Evolutionary conservation across 2,329 filamentous ascomycete species (phyloP).

Genomic region (Gaeumannomyces tritici): DNA sequence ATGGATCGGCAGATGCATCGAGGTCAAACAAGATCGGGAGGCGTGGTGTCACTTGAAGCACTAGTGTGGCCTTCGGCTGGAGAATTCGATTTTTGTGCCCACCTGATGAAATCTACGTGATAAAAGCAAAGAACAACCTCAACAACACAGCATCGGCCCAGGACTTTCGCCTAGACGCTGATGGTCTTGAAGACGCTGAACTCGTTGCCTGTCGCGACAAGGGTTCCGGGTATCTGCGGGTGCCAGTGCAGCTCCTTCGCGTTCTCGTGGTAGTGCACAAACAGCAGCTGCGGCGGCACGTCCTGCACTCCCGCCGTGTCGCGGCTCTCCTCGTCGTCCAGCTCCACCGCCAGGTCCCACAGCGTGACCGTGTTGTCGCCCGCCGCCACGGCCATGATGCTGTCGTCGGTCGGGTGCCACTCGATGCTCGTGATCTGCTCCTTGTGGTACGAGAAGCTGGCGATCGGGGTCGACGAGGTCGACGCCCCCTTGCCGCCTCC

Average conservation of each 20-base stretch:
- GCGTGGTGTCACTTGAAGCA: neutral
- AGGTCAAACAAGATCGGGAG: neutral
- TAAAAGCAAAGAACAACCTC: neutral
- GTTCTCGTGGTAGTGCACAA: slow-evolving; percentile 92
- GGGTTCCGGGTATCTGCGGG: slow-evolving; percentile 80
- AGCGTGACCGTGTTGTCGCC: slow-evolving; percentile 91
- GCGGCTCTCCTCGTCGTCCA: slow-evolving; percentile 93
- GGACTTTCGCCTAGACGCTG: slow-evolving; percentile 46
- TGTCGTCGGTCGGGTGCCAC: slow-evolving; percentile 97
- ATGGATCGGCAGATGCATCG: neutral
- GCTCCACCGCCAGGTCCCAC: slow-evolving; percentile 93
- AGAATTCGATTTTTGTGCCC: neutral
- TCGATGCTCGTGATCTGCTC: slow-evolving; percentile 93
- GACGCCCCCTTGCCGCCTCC: slow-evolving; percentile 46
- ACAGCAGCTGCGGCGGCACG: slow-evolving; percentile 87
- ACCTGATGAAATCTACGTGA: neutral
- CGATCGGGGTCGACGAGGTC: slow-evolving; percentile 55
- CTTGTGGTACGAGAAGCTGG: slow-evolving; percentile 89
- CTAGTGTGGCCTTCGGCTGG: neutral
- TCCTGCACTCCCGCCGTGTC: slow-evolving; percentile 81
- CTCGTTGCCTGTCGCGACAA: slow-evolving; percentile 84
- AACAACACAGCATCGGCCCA: neutral
- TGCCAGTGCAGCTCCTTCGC: slow-evolving; percentile 98
- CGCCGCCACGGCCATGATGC: slow-evolving; percentile 83
- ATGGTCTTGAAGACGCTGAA: slow-evolving; percentile 84